phyloP scores from a whole-genome alignment of 768 basidiomycete genomes.

The Neoboletus magnificus region DNA sequence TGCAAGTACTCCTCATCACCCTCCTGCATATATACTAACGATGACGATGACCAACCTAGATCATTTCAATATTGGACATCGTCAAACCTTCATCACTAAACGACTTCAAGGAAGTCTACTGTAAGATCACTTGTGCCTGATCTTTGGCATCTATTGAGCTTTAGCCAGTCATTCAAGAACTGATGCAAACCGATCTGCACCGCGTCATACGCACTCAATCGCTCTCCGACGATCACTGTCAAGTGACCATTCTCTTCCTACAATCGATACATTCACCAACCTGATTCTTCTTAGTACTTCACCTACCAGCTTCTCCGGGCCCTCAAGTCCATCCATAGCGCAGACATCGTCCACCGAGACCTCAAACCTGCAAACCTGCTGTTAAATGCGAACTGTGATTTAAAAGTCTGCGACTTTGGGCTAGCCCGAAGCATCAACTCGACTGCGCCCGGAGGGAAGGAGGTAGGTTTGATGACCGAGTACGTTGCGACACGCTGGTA shows the following conservation, averaged over 20 bases:
- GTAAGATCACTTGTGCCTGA: constrained; percentile 36
- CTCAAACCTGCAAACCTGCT: constrained; percentile 86
- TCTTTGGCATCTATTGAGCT: constrained; percentile 3
- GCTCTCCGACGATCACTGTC: constrained; percentile 86
- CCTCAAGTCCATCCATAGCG: constrained; percentile 86
- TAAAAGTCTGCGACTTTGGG: constrained; percentile 89
- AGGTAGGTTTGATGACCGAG: constrained; percentile 71
- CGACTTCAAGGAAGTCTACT: constrained; percentile 85
- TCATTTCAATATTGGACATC: constrained; percentile 91
- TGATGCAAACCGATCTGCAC: constrained; percentile 90
- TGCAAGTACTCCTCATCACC: constrained; percentile 36
- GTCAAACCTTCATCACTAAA: constrained; percentile 74
- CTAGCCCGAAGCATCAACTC: constrained; percentile 66
- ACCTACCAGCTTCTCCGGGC: constrained; percentile 83
- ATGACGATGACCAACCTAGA: constrained; percentile 41
- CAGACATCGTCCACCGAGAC: constrained; percentile 76
- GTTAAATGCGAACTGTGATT: constrained; percentile 85
- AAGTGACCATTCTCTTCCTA: constrained; percentile 40
- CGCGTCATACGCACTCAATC: constrained; percentile 89
- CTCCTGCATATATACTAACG: background rate
- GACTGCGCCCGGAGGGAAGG: constrained; percentile 50
- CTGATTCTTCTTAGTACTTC: constrained; percentile 53
- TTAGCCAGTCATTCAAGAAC: constrained; percentile 69
- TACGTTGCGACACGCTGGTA: constrained; percentile 95
- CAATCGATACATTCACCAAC: background rate